These are phyloP conservation scores for Leccinum pallidistipes DNA, from an alignment of 1,284 basidiomycete species.

Conservation along the genomic window DNA sequence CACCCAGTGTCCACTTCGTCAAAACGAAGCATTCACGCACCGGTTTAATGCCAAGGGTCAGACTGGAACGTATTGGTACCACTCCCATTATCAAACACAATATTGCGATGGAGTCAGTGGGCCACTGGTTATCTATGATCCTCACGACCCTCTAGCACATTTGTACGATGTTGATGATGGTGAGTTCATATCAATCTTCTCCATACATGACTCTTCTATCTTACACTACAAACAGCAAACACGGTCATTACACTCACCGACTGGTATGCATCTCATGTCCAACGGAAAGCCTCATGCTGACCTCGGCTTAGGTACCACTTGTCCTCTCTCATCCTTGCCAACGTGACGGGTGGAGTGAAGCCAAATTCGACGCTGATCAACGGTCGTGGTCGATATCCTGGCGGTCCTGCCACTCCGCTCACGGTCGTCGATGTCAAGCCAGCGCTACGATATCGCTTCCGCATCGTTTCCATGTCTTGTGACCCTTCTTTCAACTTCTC, in stretches of 20 bases:
- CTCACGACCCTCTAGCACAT: constrained; percentile 33
- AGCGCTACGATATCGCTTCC: constrained; percentile 34
- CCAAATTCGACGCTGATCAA: constrained; percentile 49
- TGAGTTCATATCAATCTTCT: constrained; percentile 6
- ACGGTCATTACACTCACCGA: constrained; percentile 35
- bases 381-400: constrained; percentile 43
- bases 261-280: constrained; percentile 21
- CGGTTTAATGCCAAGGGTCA: constrained; percentile 23
- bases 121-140: constrained; percentile 41
- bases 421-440: constrained; percentile 34
- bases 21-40: constrained; percentile 23
- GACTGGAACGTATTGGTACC: constrained; percentile 37
- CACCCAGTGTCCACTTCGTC: constrained; percentile 37
- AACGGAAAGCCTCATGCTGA: constrained; percentile 1
- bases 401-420: constrained; percentile 34
- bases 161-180: constrained; percentile 44
- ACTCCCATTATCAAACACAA: constrained; percentile 31
- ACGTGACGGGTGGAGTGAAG: constrained; percentile 3
- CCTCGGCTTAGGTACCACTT: constrained; percentile 26
- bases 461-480: constrained; percentile 38
- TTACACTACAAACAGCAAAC: constrained; percentile 22
- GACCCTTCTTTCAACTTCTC: constrained; percentile 39
- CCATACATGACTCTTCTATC: neutral
- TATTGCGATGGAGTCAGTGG: constrained; percentile 53
- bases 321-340: constrained; percentile 16